A percentile compares a stretch with the other conserved stretches of the same genome.
These are phyloP conservation scores for Phaeosphaeriaceae sp. DNA, from an alignment of 2,329 filamentous ascomycete species.

Conservation along the genomic window DNA sequence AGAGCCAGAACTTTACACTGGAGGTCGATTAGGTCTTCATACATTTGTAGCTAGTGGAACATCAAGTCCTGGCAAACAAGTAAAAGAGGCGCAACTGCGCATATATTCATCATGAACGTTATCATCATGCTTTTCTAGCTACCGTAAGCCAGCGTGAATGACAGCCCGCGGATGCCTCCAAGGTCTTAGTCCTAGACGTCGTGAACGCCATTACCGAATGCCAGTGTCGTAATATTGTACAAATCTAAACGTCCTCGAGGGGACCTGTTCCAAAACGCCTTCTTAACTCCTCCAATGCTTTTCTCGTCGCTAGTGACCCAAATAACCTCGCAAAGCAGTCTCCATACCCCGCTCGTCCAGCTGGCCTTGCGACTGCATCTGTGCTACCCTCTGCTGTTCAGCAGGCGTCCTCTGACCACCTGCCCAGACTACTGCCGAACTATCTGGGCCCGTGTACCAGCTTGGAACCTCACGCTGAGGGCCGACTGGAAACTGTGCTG, in stretches of 20 bases:
- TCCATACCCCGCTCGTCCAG: constrained; percentile 35
- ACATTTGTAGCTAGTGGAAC: background rate
- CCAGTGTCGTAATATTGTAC: background rate
- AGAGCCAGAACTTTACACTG: no score
- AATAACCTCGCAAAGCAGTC: constrained; percentile 33
- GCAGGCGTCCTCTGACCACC: background rate
- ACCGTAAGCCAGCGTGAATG: background rate
- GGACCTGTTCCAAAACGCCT: background rate
- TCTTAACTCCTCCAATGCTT: background rate
- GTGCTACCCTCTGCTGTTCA: constrained; percentile 14
- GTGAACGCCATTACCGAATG: background rate
- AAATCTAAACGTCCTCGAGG: background rate
- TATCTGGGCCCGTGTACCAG: background rate
- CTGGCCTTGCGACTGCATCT: constrained; percentile 16
- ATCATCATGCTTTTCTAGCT: background rate
- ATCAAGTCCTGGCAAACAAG: background rate
- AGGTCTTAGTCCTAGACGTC: background rate
- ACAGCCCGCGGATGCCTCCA: background rate
- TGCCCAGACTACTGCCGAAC: background rate
- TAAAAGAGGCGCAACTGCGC: background rate
- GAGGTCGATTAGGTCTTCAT: background rate
- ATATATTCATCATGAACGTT: background rate
- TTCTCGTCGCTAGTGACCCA: constrained; percentile 15
- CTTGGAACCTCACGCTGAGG: constrained; percentile 1
- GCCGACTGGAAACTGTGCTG: background rate